Evolutionary conservation across 2,329 filamentous ascomycete genomes (phyloP), one percentile per base, ranked within the genome.

Genomic region (Sclerotinia glacialis): DNA sequence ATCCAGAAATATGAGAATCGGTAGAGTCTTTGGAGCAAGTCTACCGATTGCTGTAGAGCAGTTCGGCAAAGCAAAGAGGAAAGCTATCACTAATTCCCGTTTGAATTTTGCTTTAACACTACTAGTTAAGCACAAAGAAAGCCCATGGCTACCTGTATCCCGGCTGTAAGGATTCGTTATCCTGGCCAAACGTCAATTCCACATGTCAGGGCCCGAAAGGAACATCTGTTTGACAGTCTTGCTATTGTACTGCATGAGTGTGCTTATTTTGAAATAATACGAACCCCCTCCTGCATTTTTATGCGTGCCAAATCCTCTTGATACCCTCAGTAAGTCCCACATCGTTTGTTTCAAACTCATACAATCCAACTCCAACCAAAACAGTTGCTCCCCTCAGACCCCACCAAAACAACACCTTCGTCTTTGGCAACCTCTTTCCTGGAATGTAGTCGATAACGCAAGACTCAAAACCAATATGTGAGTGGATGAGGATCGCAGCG

Each of bases 311-410:
- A 70, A 98, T 82, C 77, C 90, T 86, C 85, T 90, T 92, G 72
- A 97, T 84, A 42, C 89, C 89, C 84, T 96, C 94, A 11, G 93
- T 97, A 68, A 99, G 79, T 72, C 95, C 95, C 63, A 99, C 92
- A 73, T 99, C 95, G 77, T 97, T 98, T 42, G 95, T 99, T 88
- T 99, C 95, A 75, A 98, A 98, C 80, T 98, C 94, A 81, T 99
- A 99, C 76, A 98, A 84, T 67, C 93, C 93, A 71, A 97, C 84
- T 61, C 91, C 93, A 70, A 93, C 91, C 63, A 92, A 82, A 67
- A 94, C 83, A 14, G 96, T 97, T 68, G 86, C 88, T 55, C 83
- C 80, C 76, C 93, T 93, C 70, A 98, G 86, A 47, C 83, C 82
- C 93, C 93, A 98, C 78, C 85, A 86, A 77, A 88, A 83, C n/a